A percentile compares a stretch with the other conserved stretches of the same genome.
Conservation (phyloP, 129 eudicot genomes). For the Artemisia tridentata region DNA sequence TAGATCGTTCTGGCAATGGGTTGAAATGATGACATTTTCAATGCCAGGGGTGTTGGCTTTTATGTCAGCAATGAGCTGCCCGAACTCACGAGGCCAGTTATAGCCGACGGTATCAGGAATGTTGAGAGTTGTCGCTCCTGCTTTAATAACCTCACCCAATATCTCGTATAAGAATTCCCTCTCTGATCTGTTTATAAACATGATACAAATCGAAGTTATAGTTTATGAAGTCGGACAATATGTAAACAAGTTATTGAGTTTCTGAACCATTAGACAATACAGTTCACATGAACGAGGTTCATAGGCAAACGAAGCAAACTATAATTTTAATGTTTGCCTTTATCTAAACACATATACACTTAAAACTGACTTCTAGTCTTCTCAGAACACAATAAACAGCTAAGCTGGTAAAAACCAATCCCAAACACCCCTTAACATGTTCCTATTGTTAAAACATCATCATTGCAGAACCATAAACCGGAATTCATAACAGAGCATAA, state of each 20-base stretch:
- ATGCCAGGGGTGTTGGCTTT: conserved; percentile 28
- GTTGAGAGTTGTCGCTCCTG: conserved; percentile 13
- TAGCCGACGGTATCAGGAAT: conserved; percentile 17
- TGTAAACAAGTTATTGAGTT: neutral
- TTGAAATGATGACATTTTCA: conserved; percentile 32
- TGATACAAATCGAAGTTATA: neutral
- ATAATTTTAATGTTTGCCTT: too few relatives aligned
- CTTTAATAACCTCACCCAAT: conserved; percentile 16
- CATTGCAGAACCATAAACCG: too few relatives aligned
- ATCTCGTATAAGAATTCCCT: conserved; percentile 17
- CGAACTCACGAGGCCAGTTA: conserved; percentile 28
- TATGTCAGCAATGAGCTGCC: conserved; percentile 29
- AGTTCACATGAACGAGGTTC: neutral
- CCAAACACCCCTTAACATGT: neutral
- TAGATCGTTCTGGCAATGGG: conserved; percentile 37
- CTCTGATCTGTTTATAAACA: conserved; percentile 16
- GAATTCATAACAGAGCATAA: too few relatives aligned
- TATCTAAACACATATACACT: too few relatives aligned
- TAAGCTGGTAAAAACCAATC: neutral
- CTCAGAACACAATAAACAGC: too few relatives aligned
- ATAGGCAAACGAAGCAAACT: too few relatives aligned
- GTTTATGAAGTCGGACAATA: neutral
- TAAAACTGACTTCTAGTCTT: too few relatives aligned
- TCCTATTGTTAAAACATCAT: too few relatives aligned
- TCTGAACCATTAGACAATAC: neutral